A percentile compares a stretch with the other conserved stretches of the same genome.
These are phyloP conservation scores for Penicillium coffeae DNA, from an alignment of 495 filamentous ascomycete genomes.

Conservation along the genomic window DNA sequence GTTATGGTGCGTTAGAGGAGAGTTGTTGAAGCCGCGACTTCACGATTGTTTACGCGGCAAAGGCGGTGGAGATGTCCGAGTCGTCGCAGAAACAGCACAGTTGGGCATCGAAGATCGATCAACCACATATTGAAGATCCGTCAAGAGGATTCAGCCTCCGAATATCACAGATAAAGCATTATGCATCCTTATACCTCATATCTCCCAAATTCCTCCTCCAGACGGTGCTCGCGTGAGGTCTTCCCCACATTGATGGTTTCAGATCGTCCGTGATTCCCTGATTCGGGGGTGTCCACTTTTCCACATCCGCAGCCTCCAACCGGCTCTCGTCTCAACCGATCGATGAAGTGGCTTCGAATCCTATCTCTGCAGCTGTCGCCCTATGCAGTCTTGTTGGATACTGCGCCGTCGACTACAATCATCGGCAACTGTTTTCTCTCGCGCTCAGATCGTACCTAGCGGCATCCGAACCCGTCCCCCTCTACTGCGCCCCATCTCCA, in stretches of 20 bases:
- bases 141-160: not conserved
- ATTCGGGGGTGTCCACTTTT: conserved; percentile 13
- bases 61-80: conserved; percentile 1
- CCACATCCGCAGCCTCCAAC: not conserved
- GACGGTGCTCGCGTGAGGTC: not conserved
- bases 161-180: not conserved
- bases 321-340: conserved; percentile 8
- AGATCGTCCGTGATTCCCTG: not conserved
- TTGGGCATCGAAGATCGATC: not conserved
- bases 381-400: conserved; percentile 36
- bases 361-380: conserved; percentile 14
- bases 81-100: not conserved
- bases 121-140: too few relatives aligned
- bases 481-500: conserved; percentile 28
- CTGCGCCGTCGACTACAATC: conserved; percentile 30
- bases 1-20: not conserved
- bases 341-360: conserved; percentile 8
- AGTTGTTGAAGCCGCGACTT: not conserved
- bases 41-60: not conserved
- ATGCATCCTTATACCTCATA: too few relatives aligned
- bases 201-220: not conserved
- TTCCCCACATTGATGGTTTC: not conserved
- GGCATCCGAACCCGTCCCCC: conserved; percentile 18
- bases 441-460: conserved; percentile 23
- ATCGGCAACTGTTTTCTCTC: conserved; percentile 30